A percentile compares a stretch with the other conserved stretches of the same genome.
These are phyloP conservation scores for Radiomyces spectabilis DNA, from an alignment of 192 early-diverging fungal genomes.

Conservation along the genomic window DNA sequence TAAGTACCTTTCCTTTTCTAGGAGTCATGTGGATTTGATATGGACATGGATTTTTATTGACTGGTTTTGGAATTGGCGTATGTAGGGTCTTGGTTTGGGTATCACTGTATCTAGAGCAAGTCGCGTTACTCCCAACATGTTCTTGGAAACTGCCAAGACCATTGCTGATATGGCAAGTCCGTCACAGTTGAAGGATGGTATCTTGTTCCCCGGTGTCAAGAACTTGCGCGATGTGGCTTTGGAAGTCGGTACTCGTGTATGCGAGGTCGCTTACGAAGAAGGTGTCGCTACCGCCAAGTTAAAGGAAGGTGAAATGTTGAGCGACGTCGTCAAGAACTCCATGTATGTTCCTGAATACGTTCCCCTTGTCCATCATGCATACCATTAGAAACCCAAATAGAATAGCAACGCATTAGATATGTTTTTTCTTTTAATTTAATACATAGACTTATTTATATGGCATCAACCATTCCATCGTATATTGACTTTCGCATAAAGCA, in stretches of 20 bases:
- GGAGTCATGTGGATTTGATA: too few relatives aligned
- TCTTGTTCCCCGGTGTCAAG: slow-evolving; percentile 43
- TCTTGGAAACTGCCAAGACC: slow-evolving; percentile 43
- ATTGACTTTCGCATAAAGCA: too few relatives aligned
- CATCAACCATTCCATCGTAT: too few relatives aligned
- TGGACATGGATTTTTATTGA: too few relatives aligned
- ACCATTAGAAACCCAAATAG: too few relatives aligned
- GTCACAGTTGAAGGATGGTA: slow-evolving; percentile 39
- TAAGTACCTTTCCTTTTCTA: too few relatives aligned
- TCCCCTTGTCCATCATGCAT: slow-evolving; percentile 22
- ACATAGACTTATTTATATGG: too few relatives aligned
- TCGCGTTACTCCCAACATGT: slow-evolving; percentile 44
- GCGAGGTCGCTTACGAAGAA: slow-evolving; percentile 45
- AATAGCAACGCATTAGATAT: too few relatives aligned
- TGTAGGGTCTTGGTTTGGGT: slow-evolving; percentile 43
- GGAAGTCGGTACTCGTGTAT: slow-evolving; percentile 39
- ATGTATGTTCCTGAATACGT: slow-evolving; percentile 52
- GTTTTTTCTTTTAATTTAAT: too few relatives aligned
- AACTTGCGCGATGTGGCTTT: slow-evolving; percentile 36
- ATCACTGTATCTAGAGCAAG: slow-evolving; percentile 41
- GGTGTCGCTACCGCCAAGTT: slow-evolving; percentile 37
- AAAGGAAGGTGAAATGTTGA: slow-evolving; percentile 32
- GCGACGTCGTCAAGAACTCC: slow-evolving; percentile 37
- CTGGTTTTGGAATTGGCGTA: too few relatives aligned
- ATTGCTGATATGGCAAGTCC: slow-evolving; percentile 43